Base-by-base conservation (phyloP, 2,329 filamentous ascomycete genomes). In the Cercospora janseana region DNA sequence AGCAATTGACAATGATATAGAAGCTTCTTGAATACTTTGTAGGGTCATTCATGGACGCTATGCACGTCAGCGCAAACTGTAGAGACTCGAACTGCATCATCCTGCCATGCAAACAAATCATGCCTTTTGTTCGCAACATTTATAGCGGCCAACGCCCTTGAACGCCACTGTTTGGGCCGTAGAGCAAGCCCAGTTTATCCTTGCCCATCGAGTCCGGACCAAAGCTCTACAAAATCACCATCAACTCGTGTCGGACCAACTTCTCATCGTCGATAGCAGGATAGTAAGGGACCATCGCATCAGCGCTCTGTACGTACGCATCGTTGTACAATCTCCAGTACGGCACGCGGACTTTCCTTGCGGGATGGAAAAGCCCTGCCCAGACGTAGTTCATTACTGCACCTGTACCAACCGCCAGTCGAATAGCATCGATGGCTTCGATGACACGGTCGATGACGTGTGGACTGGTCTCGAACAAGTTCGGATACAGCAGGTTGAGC, bases 291-390 rank as follows among this genome's bases (percentile, higher is more conserved):
- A 98, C 87, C 83, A 98, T 94, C 21, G 89, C 83, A 70, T 98
- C 93, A 13, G 92, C 92, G 24, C 81, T 84, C 66, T 95, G 88
- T 40, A 97, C 92, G 67, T 98, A 98, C 3, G 91, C 89, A 69
- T 96, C 90, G 64, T 98, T 98, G 74, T 96, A 96, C 34, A 98
- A 75, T 51, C 93, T 79, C 92, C 93, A 98, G 74, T 97, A 98
- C 15, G 94, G 93, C 57, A 83, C 85, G 54, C 93, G 81, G 46
- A 98, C 93, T 74, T 97, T 97, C 56, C 93, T 81, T 3, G 93
- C 93, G 0, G 93, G 92, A 68, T 98, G 94, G 78, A 98, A 98
- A 13, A 98, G 77, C 13, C 93, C 93, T 0, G 93, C 92, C 91
- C 91, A 97, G 53, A 97, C 86, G 69, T 98, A 98, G 74, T 98